A percentile compares a stretch with the other conserved stretches of the same genome.
Conservation (phyloP, 2,329 filamentous ascomycete genomes). For the Zymoseptoria brevis region DNA sequence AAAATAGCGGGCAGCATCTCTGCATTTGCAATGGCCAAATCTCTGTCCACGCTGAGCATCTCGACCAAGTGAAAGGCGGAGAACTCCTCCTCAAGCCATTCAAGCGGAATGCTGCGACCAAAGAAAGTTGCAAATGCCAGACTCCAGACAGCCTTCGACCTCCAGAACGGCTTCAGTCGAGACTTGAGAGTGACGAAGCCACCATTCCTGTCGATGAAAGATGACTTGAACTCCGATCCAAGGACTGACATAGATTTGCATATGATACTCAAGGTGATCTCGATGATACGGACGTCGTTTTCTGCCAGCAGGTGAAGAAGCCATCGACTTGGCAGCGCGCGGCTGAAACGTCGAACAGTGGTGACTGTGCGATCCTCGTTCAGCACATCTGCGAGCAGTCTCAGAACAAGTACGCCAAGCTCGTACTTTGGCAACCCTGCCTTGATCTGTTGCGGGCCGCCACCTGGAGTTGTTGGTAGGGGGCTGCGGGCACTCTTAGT, state of each 20-base stretch:
- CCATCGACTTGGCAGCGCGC: slow-evolving; percentile 84
- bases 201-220: slow-evolving; percentile 77
- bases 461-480: slow-evolving; percentile 22
- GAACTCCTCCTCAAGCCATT: slow-evolving; percentile 67
- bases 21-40: slow-evolving; percentile 60
- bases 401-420: slow-evolving; percentile 23
- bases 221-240: slow-evolving; percentile 70
- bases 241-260: slow-evolving; percentile 76
- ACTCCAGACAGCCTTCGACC: slow-evolving; percentile 73
- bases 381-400: slow-evolving; percentile 21
- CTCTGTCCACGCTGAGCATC: slow-evolving; percentile 54
- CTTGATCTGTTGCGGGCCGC: slow-evolving; percentile 6
- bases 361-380: slow-evolving; percentile 19
- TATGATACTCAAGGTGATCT: slow-evolving; percentile 73
- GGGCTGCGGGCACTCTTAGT: slow-evolving; percentile 18
- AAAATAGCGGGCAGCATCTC: slow-evolving; percentile 74
- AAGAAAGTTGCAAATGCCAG: slow-evolving; percentile 86
- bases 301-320: slow-evolving; percentile 77
- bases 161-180: slow-evolving; percentile 81
- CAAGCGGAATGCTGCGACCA: slow-evolving; percentile 63
- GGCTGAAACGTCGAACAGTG: slow-evolving; percentile 62
- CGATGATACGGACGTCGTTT: slow-evolving; percentile 72
- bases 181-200: slow-evolving; percentile 82
- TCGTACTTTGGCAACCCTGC: slow-evolving; percentile 20
- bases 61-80: slow-evolving; percentile 67